Conservation (phyloP, 495 filamentous ascomycete species). For the Penicillium coprophilum region DNA sequence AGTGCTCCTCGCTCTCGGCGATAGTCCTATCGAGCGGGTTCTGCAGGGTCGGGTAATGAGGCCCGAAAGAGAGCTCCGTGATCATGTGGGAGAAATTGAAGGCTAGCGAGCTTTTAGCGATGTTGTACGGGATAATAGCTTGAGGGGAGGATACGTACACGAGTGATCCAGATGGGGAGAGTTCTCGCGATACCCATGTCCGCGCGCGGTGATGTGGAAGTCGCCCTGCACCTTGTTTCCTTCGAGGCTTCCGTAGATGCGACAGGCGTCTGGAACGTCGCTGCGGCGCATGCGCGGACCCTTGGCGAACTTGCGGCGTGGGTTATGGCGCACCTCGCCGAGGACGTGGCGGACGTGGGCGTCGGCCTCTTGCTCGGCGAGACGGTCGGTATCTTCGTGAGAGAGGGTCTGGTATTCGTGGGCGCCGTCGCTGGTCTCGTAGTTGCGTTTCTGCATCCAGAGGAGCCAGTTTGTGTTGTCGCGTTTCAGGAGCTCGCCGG, state of each 20-base stretch:
- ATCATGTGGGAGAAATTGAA: slow-evolving; percentile 99
- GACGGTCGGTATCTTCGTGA: slow-evolving; percentile 44
- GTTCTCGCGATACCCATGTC: slow-evolving; percentile 85
- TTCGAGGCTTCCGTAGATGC: slow-evolving; percentile 86
- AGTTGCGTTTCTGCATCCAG: slow-evolving; percentile 77
- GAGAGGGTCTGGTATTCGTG: slow-evolving; percentile 54
- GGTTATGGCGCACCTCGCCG: slow-evolving; percentile 40
- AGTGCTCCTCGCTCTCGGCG: slow-evolving; percentile 70
- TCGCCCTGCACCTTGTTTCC: slow-evolving; percentile 97
- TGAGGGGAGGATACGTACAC: slow-evolving; percentile 50
- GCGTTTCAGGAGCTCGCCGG: slow-evolving; percentile 67
- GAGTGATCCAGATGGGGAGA: slow-evolving; percentile 81
- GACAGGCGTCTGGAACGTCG: slow-evolving; percentile 61
- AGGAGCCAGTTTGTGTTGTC: slow-evolving; percentile 78
- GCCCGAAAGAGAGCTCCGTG: slow-evolving; percentile 93
- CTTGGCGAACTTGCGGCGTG: slow-evolving; percentile 60
- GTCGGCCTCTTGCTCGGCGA: slow-evolving; percentile 51
- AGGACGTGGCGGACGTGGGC: slow-evolving; percentile 54
- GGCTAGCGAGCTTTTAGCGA: slow-evolving; percentile 40
- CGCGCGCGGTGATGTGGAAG: slow-evolving; percentile 95
- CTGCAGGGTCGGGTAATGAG: slow-evolving; percentile 86
- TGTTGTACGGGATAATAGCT: not conserved
- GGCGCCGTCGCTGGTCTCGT: slow-evolving; percentile 55
- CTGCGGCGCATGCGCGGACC: slow-evolving; percentile 65
- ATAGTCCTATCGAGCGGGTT: slow-evolving; percentile 95